Evolutionary conservation across 139 green algal species (phyloP).

Genomic region (Spirogloea muscicola): DNA sequence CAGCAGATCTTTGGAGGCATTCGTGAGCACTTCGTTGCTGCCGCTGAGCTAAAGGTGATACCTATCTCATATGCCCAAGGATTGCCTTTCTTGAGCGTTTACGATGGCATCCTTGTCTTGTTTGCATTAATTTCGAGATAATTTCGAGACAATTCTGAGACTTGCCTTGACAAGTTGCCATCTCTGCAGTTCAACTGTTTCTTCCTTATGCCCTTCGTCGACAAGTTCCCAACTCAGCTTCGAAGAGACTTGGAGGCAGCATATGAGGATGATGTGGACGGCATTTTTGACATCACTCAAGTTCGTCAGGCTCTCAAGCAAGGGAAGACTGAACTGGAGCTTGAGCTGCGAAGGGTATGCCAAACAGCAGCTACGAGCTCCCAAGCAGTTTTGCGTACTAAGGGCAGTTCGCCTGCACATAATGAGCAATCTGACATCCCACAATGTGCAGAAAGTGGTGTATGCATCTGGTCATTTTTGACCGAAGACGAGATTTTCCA

Average conservation of each 20-base stretch:
- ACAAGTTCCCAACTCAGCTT: conserved; percentile 77
- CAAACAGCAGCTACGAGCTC: neutral
- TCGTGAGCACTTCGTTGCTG: conserved; percentile 81
- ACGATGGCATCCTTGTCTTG: too few relatives aligned
- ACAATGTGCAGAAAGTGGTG: neutral
- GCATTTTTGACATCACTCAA: conserved; percentile 78
- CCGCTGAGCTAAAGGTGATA: conserved; percentile 69
- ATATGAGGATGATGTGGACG: conserved; percentile 78
- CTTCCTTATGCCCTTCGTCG: conserved; percentile 96
- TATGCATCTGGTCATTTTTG: neutral
- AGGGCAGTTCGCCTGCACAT: too few relatives aligned
- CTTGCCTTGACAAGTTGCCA: too few relatives aligned
- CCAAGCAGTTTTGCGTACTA: too few relatives aligned
- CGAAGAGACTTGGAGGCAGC: conserved; percentile 70
- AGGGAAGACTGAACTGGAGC: neutral
- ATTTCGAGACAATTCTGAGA: too few relatives aligned
- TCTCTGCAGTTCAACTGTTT: conserved; percentile 99
- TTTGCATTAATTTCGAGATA: too few relatives aligned
- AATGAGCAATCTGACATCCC: neutral
- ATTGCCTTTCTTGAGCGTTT: too few relatives aligned
- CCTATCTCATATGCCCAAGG: neutral
- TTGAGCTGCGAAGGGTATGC: conserved; percentile 11
- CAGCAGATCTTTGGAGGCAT: conserved; percentile 84
- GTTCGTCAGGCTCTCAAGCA: conserved; percentile 67
- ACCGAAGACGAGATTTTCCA: neutral